Evolutionary conservation across 1,284 basidiomycete species (phyloP), one percentile per base, ranked within the genome.

Genomic region (Waitea zeae): DNA sequence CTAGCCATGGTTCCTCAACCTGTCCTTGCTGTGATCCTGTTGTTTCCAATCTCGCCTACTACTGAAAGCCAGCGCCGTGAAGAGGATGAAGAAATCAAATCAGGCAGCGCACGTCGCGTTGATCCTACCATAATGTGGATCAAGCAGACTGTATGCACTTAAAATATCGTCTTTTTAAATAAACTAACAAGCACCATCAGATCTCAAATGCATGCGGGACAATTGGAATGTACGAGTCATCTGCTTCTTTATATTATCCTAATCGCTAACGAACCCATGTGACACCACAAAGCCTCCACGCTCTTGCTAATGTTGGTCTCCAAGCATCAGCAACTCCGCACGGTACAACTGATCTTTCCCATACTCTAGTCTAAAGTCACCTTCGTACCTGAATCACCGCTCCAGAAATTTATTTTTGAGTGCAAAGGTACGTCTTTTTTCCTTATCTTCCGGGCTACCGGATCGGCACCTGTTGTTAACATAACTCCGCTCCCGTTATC

Each of bases 171-270:
- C 17, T 32, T 20, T n/a, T n/a, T n/a, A n/a, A n/a, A n/a, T 27
- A 11, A 33, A 27, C 34, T 37, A 32, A 30, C 17, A 35, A 27
- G 9, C n/a, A 31, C 7, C 15, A 12, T 12, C 37, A 87, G 83
- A 88, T 90, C 39, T 54, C 64, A 1, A 90, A 90, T 48, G 87
- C 88, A 0, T 92, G 88, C 46, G 88, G 88, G 2, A 89, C 87
- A 0, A 89, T 92, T 46, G 88, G 77, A 0, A 59, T 93, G 5
- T 26, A n/a, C n/a, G 22, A 26, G 22, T 26, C 22, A 26, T 26
- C 22, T 26, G 22, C 22, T 26, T 7, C n/a, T 26, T n/a, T 7
- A 7, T 7, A n/a, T n/a, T 26, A 7, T 26, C 7, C 22, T 7
- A 26, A 26, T n/a, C 22, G 22, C 22, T 26, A n/a, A n/a, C n/a